A percentile compares a stretch with the other conserved stretches of the same genome.
phyloP scores from a whole-genome alignment of 306 rosid species.

The Acacia crassicarpa region DNA sequence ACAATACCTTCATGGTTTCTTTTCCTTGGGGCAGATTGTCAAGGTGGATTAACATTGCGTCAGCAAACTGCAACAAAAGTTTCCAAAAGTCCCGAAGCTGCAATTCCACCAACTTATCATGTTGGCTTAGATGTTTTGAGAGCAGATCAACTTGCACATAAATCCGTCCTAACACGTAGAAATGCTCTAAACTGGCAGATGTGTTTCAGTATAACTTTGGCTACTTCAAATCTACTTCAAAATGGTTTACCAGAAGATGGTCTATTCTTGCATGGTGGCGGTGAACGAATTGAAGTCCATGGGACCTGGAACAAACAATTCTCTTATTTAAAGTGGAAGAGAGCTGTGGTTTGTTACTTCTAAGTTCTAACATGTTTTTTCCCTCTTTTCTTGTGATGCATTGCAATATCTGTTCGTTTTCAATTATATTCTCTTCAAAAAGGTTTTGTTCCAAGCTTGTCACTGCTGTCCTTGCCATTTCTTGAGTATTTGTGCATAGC shows the following conservation, averaged over 20 bases:
- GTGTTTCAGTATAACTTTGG: slow-evolving; percentile 70
- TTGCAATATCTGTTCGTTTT: slow-evolving; percentile 28
- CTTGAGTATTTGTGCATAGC: slow-evolving; percentile 11
- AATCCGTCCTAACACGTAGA: slow-evolving; percentile 53
- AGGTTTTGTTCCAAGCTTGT: slow-evolving; percentile 16
- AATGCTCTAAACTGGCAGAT: slow-evolving; percentile 68
- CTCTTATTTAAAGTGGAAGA: slow-evolving; percentile 74
- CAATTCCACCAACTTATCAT: slow-evolving; percentile 62
- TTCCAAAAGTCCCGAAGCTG: slow-evolving; percentile 43
- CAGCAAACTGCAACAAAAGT: slow-evolving; percentile 38
- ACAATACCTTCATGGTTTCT: background rate
- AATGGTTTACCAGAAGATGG: slow-evolving; percentile 49
- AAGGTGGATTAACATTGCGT: slow-evolving; percentile 40
- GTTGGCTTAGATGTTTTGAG: slow-evolving; percentile 77
- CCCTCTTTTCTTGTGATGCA: slow-evolving; percentile 13
- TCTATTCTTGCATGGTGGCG: slow-evolving; percentile 50
- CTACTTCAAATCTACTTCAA: slow-evolving; percentile 55
- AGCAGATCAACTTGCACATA: slow-evolving; percentile 52
- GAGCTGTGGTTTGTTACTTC: slow-evolving; percentile 71
- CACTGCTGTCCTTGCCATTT: slow-evolving; percentile 12
- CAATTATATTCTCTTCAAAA: slow-evolving; percentile 19
- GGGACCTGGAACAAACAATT: slow-evolving; percentile 66
- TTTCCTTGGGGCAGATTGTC: slow-evolving; percentile 46
- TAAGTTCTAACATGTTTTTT: slow-evolving; percentile 20
- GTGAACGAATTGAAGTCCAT: slow-evolving; percentile 66